Conservation (phyloP, 345 rosid genomes). For the Trapa bicornis region DNA sequence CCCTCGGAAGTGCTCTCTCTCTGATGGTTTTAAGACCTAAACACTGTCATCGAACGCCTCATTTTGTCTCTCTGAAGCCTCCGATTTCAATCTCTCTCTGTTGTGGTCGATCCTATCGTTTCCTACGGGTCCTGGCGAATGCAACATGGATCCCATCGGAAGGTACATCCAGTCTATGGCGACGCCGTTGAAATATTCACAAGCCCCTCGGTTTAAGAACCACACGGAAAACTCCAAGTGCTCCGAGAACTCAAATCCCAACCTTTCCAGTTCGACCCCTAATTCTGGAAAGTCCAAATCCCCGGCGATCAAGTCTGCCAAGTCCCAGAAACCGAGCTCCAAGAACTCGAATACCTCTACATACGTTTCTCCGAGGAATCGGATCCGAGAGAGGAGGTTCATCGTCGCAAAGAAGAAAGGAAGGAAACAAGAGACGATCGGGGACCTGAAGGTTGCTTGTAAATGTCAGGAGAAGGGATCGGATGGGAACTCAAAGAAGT, state of each 20-base stretch:
- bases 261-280: slow-evolving; percentile 35
- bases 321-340: slow-evolving; percentile 31
- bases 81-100: not conserved
- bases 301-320: slow-evolving; percentile 36
- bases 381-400: slow-evolving; percentile 46
- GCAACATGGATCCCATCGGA: slow-evolving; percentile 33
- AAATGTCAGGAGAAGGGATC: slow-evolving; percentile 42
- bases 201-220: slow-evolving; percentile 12
- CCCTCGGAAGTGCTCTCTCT: no score
- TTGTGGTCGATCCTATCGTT: not conserved
- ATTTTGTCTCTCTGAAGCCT: slow-evolving; percentile 3
- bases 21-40: no score
- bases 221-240: slow-evolving; percentile 3
- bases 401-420: slow-evolving; percentile 67
- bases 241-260: slow-evolving; percentile 68
- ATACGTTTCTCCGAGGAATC: slow-evolving; percentile 6
- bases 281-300: slow-evolving; percentile 22
- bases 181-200: slow-evolving; percentile 54
- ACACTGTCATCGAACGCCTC: no score
- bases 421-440: slow-evolving; percentile 30
- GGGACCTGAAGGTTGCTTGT: slow-evolving; percentile 27
- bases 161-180: slow-evolving; percentile 16
- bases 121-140: not conserved
- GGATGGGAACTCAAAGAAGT: slow-evolving; percentile 45
- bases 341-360: slow-evolving; percentile 11